Evolutionary conservation across 306 rosid species (phyloP), one percentile per base, ranked within the genome.

Genomic region (Bauhinia variegata): DNA sequence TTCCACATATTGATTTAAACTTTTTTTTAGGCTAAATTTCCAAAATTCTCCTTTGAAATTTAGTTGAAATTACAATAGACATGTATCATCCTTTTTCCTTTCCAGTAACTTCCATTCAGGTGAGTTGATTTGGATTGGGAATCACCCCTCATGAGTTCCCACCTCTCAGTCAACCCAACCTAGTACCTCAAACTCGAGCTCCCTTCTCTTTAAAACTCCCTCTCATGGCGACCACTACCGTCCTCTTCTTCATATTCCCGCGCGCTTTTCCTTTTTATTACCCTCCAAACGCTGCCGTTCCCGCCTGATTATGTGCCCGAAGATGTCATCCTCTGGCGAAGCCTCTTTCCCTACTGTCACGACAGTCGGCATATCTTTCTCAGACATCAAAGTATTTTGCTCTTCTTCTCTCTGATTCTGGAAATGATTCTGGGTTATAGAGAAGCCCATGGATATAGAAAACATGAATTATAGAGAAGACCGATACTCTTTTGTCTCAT

Each of bases 341-440:
- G 51, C 80, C 70, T 15, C 74, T 55, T 56, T 74, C 48, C 92
- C 93, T 59, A 79, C 84, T 5, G 32, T 79, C 77, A 54, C 82
- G 54, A 75, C 91, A 0, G 81, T 85, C 75, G 69, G 91, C 79
- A 77, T 93, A 60, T 76, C 97, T 10, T 88, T 77, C 84, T 74
- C 86, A 10, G 88, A 83, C 41, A 89, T 93, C 71, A 60, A 78
- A 65, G 98, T 88, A 70, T 66, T 61, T 41, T 50, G 60, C 69
- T 32, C 80, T 70, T 28, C 50, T 7, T 19, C 38, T 65, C 60
- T 72, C 50, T 42, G 55, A 37, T 53, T 23, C 1, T 54, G 54
- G 41, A 39, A 19, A 32, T 8, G 19, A 15, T 32, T 34, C 65
- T 7, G 32, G 30, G 8, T 50, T 16, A 46, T 47, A 18, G 19